These are phyloP conservation scores for Neodidymelliopsis sp. DNA, from an alignment of 2,329 filamentous ascomycete genomes.

Conservation along the genomic window DNA sequence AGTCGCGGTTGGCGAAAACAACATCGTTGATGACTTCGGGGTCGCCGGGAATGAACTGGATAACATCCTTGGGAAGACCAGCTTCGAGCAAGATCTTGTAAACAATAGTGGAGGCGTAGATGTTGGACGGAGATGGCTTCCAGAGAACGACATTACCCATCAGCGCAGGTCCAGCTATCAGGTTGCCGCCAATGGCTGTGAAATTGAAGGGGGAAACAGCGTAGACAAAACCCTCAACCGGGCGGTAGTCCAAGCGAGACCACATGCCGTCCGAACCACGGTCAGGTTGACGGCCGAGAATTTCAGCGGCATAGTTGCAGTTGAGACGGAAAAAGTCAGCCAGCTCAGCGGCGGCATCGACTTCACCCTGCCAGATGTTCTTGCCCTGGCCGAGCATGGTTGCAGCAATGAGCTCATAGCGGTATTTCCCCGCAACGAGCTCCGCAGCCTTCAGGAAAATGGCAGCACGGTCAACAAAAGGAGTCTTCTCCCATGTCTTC, in stretches of 20 bases:
- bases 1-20: conserved; percentile 76
- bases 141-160: conserved; percentile 94
- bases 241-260: conserved; percentile 85
- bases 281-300: conserved; percentile 83
- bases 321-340: conserved; percentile 91
- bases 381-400: conserved; percentile 97
- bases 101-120: conserved; percentile 85
- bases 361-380: conserved; percentile 98
- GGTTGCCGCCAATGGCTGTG: conserved; percentile 88
- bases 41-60: conserved; percentile 90
- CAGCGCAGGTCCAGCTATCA: conserved; percentile 80
- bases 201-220: conserved; percentile 96
- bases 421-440: conserved; percentile 85
- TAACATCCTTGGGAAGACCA: conserved; percentile 83
- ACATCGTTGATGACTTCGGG: conserved; percentile 80
- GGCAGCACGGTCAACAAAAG: conserved; percentile 87
- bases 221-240: conserved; percentile 92
- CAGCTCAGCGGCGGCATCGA: conserved; percentile 89
- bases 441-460: conserved; percentile 96
- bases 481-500: conserved; percentile 80
- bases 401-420: conserved; percentile 92
- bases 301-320: conserved; percentile 87
- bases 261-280: conserved; percentile 83
- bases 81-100: conserved; percentile 93
- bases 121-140: conserved; percentile 88